Evolutionary conservation across 1,284 basidiomycete species (phyloP).

Genomic region (Malassezia restricta): DNA sequence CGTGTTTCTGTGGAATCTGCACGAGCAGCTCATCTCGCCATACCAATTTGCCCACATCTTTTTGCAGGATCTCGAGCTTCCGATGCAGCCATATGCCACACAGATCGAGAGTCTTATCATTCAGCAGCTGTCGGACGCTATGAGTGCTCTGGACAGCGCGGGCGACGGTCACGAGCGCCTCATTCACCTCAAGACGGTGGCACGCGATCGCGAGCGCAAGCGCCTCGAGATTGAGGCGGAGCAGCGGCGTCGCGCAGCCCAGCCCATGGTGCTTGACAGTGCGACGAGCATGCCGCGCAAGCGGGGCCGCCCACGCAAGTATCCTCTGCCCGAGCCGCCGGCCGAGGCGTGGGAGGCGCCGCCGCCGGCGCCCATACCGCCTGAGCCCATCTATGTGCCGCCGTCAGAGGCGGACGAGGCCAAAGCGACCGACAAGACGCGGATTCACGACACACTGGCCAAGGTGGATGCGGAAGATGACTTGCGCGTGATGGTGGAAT

Average conservation of each 20-base stretch:
- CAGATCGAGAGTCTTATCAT: constrained; percentile 74
- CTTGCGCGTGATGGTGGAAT: constrained; percentile 49
- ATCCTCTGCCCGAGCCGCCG: background rate
- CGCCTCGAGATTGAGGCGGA: constrained; percentile 5
- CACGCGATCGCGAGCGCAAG: constrained; percentile 12
- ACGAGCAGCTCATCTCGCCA: constrained; percentile 63
- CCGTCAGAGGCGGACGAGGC: background rate
- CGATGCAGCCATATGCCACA: constrained; percentile 57
- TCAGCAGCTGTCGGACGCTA: constrained; percentile 77
- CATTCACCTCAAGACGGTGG: constrained; percentile 9
- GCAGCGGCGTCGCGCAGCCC: background rate
- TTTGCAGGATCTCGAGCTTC: constrained; percentile 74
- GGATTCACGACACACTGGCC: constrained; percentile 17
- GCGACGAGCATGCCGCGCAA: background rate
- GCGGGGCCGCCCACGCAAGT: constrained; percentile 15
- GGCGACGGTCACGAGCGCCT: constrained; percentile 7
- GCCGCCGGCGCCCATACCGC: background rate
- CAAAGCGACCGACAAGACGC: constrained; percentile 9
- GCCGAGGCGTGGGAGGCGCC: background rate
- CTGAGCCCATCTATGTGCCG: background rate
- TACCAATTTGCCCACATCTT: constrained; percentile 72
- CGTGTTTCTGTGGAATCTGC: constrained; percentile 90
- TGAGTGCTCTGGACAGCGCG: constrained; percentile 48
- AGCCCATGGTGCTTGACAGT: background rate
- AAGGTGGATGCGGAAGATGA: constrained; percentile 32